Base-by-base conservation (phyloP, 768 basidiomycete genomes). In the Heimioporus sp. region DNA sequence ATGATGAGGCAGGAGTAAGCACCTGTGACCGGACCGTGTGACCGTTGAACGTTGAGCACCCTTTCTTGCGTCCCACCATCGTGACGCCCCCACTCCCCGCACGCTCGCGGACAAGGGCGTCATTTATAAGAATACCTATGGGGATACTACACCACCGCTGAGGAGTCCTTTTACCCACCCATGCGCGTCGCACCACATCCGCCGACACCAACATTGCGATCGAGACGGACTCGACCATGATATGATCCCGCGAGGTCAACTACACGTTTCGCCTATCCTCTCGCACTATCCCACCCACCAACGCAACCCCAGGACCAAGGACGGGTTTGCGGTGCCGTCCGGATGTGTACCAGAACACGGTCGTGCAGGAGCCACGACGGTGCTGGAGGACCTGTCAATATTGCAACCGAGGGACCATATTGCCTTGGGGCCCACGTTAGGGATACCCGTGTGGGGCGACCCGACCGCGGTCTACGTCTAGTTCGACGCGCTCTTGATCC, bases 401-500 rank as follows among this genome's bases (percentile, higher is more conserved):
- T 95, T 92, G 0, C 79, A 92, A 10, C 92, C 91, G 0, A 70
- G 79, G 2, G 80, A 85, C 13, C 76, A 93, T 20, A 75, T 95
- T 5, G 67, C 75, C 4, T 96, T 92, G 93, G n/a, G n/a, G n/a
- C n/a, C n/a, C n/a, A n/a, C n/a, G n/a, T n/a, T n/a, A n/a, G 93
- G 93, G 1, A 82, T 97, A 0, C 82, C 81, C 0, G 93, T 96
- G 0, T 93, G 93, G 0, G 77, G 74, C 16, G 92, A 97, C 63
- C 71, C 79, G 0, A 75, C 76, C 3, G 92, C 96, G 57, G 85
- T 97, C 37, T 96, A 96, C 65, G 92, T 96, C 43, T 97, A 92
- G 94, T 86, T 96, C 54, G 94, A 96, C 63, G 93, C 94, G 3
- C 72, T 97, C 52, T 76, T 89, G 21, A 83, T 88, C 43, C 96